Evolutionary conservation across 2,329 filamentous ascomycete genomes (phyloP).

Genomic region (Alternaria triticimaculans): DNA sequence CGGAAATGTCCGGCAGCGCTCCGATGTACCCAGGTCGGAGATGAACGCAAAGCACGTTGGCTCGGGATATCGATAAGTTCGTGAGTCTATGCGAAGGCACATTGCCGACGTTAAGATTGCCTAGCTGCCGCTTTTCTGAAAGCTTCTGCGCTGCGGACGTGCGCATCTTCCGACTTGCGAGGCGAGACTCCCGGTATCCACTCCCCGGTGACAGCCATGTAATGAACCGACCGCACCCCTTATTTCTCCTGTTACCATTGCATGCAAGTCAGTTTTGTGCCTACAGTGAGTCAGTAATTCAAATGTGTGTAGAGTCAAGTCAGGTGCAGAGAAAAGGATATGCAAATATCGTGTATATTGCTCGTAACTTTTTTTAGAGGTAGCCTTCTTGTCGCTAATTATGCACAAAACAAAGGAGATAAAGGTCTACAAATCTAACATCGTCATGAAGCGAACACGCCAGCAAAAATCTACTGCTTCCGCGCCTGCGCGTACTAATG

Average conservation of each 20-base stretch:
- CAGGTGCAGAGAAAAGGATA: background rate
- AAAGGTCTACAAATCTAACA: slow-evolving; percentile 1
- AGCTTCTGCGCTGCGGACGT: background rate
- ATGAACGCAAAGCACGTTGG: background rate
- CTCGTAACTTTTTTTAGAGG: background rate
- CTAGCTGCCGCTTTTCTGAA: background rate
- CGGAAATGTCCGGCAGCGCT: background rate
- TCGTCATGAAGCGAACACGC: background rate
- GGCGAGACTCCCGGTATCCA: background rate
- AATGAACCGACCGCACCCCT: background rate
- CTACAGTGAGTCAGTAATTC: background rate
- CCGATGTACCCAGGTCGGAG: background rate
- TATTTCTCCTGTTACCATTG: background rate
- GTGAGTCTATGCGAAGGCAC: background rate
- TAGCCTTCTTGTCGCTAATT: slow-evolving; percentile 1
- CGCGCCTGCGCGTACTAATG: slow-evolving; percentile 22
- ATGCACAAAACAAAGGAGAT: slow-evolving; percentile 1
- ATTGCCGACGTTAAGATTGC: background rate
- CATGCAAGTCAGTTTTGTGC: background rate
- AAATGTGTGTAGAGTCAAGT: background rate
- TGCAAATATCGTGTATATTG: background rate
- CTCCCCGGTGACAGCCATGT: background rate
- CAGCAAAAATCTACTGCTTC: background rate
- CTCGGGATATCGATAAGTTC: background rate
- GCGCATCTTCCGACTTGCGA: background rate